phyloP scores from a whole-genome alignment of 768 basidiomycete genomes.

The Mycena rosella region DNA sequence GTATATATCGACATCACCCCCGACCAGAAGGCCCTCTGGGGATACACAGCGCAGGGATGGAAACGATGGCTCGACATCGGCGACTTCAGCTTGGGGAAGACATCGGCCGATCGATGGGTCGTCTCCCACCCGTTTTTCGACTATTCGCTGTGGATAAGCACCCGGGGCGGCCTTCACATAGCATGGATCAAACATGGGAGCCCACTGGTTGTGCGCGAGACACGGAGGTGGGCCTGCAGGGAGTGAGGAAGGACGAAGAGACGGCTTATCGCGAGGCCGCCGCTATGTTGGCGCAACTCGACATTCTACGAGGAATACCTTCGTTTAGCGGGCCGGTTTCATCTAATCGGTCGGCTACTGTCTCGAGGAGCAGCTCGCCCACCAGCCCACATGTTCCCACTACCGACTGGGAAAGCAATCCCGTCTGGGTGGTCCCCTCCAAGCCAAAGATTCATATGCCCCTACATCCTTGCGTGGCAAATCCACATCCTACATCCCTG shows the following conservation, averaged over 20 bases:
- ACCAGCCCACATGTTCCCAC: too few species aligned
- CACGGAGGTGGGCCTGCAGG: neutral
- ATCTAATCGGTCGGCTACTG: too few species aligned
- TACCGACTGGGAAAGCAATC: too few species aligned
- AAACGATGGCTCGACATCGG: too few species aligned
- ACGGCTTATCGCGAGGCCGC: neutral
- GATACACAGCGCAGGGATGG: neutral
- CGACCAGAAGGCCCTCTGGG: neutral
- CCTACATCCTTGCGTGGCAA: too few species aligned
- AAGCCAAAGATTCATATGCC: too few species aligned
- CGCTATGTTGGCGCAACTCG: neutral
- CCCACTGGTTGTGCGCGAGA: neutral
- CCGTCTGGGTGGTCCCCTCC: too few species aligned
- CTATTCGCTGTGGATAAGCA: neutral
- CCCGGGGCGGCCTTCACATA: neutral
- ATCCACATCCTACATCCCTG: too few species aligned
- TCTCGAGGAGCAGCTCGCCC: too few species aligned
- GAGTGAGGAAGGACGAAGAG: neutral
- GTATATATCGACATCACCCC: slow-evolving; percentile 10
- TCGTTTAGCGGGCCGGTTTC: too few species aligned
- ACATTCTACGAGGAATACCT: neutral
- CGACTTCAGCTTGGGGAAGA: neutral
- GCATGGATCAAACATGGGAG: neutral
- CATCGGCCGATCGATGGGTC: neutral
- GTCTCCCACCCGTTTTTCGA: neutral